These are phyloP conservation scores for Ganoderma lucidum DNA, from an alignment of 1,284 basidiomycete species.

Conservation along the genomic window DNA sequence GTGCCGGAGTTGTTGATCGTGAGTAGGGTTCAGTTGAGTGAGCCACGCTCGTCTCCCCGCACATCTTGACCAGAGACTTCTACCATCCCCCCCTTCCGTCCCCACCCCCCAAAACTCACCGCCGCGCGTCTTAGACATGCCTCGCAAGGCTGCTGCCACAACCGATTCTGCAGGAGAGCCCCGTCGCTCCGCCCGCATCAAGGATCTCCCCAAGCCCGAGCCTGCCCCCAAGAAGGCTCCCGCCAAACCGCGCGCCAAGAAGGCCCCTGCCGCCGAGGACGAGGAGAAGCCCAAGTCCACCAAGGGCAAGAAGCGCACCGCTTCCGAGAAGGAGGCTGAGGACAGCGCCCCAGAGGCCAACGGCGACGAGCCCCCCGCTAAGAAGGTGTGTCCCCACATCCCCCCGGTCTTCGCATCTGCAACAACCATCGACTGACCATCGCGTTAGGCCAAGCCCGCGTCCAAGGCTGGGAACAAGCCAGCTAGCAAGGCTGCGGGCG, in stretches of 20 bases:
- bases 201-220: slow-evolving; percentile 68
- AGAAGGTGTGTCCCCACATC: slow-evolving; percentile 41
- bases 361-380: slow-evolving; percentile 43
- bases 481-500: slow-evolving; percentile 39
- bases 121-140: slow-evolving; percentile 52
- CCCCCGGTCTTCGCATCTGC: slow-evolving; percentile 2
- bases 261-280: slow-evolving; percentile 41
- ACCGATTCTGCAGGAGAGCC: slow-evolving; percentile 54
- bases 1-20: slow-evolving; percentile 43
- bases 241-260: slow-evolving; percentile 69
- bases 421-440: slow-evolving; percentile 16
- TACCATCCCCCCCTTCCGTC: slow-evolving; percentile 30
- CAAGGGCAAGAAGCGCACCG: slow-evolving; percentile 63
- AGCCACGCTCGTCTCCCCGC: slow-evolving; percentile 33
- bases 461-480: slow-evolving; percentile 33
- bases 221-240: slow-evolving; percentile 61
- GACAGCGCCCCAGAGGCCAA: slow-evolving; percentile 38
- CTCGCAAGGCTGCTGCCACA: slow-evolving; percentile 67
- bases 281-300: slow-evolving; percentile 64
- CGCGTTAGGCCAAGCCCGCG: slow-evolving; percentile 39
- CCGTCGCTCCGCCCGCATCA: slow-evolving; percentile 78
- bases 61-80: slow-evolving; percentile 34
- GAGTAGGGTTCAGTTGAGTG: slow-evolving; percentile 37
- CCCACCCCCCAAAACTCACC: slow-evolving; percentile 21
- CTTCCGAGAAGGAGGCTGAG: slow-evolving; percentile 44